These are phyloP conservation scores for Didymella exigua DNA, from an alignment of 2,329 filamentous ascomycete species.

Conservation along the genomic window DNA sequence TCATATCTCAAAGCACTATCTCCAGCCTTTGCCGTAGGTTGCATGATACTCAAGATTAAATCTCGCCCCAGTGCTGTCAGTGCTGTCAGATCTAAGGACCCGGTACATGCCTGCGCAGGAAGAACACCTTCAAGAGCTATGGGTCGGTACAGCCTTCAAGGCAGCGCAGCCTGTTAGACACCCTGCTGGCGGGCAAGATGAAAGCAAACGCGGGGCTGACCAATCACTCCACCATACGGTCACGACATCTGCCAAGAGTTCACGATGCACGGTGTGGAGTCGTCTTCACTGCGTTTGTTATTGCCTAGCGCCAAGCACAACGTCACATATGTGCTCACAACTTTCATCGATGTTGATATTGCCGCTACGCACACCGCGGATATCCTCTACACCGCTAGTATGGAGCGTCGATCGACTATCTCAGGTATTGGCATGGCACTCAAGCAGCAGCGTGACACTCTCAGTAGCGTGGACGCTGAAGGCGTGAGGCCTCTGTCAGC, in stretches of 20 bases:
- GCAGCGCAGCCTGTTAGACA: neutral
- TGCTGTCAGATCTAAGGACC: neutral
- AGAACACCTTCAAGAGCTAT: neutral
- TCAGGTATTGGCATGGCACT: neutral
- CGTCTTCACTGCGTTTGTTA: slow-evolving; percentile 13
- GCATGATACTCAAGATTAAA: neutral
- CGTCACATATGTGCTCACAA: neutral
- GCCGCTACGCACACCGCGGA: neutral
- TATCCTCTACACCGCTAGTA: neutral
- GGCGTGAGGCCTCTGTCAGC: neutral
- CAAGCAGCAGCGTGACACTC: neutral
- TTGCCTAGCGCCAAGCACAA: slow-evolving; percentile 10
- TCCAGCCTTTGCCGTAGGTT: neutral
- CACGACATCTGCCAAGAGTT: slow-evolving; percentile 6
- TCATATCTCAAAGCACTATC: neutral
- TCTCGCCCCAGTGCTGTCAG: neutral
- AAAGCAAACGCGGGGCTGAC: neutral
- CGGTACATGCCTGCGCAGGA: neutral
- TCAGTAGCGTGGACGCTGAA: neutral
- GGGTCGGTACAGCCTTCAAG: neutral
- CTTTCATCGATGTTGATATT: neutral
- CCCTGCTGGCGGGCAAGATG: neutral
- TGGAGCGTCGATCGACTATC: neutral
- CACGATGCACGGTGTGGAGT: slow-evolving; percentile 9
- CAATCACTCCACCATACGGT: neutral